A percentile compares a stretch with the other conserved stretches of the same genome.
Evolutionary conservation across 495 filamentous ascomycete species (phyloP).

Genomic region (Neurospora tetraspora): DNA sequence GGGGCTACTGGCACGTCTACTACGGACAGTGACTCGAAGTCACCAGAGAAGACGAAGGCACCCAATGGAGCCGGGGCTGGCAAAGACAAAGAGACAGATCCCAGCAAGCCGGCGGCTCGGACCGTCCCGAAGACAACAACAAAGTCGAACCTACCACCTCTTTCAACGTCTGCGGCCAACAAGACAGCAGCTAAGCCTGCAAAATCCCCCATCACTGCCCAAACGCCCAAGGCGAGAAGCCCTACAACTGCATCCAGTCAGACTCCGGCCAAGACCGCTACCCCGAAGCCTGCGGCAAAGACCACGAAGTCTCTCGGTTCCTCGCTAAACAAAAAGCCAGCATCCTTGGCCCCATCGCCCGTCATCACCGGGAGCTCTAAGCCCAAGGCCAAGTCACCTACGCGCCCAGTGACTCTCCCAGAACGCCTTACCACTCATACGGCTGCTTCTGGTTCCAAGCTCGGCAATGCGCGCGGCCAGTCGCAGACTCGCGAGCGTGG

Average conservation of each 20-base stretch:
- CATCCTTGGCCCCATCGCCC: slow-evolving; percentile 23
- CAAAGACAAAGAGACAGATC: slow-evolving; percentile 16
- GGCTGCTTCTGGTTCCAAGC: slow-evolving; percentile 49
- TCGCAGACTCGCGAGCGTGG: slow-evolving; percentile 30
- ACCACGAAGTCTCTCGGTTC: slow-evolving; percentile 18
- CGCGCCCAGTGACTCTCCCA: slow-evolving; percentile 51
- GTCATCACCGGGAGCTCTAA: slow-evolving; percentile 40
- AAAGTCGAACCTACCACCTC: slow-evolving; percentile 22
- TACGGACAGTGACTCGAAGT: neutral
- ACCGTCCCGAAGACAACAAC: slow-evolving; percentile 26
- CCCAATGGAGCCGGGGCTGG: slow-evolving; percentile 4
- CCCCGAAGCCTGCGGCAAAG: slow-evolving; percentile 17
- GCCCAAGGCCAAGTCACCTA: slow-evolving; percentile 54
- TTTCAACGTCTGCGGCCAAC: slow-evolving; percentile 17
- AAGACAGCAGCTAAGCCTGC: slow-evolving; percentile 27
- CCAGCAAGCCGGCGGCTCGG: slow-evolving; percentile 34
- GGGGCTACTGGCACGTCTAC: neutral
- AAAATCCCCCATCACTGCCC: slow-evolving; percentile 28
- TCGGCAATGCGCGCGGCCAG: slow-evolving; percentile 22
- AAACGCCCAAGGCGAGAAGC: slow-evolving; percentile 15
- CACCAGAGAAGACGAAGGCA: neutral
- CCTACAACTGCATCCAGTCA: slow-evolving; percentile 15
- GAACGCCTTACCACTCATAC: slow-evolving; percentile 53
- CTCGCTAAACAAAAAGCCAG: slow-evolving; percentile 24
- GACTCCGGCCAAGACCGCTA: slow-evolving; percentile 15